Evolutionary conservation across 108 stramenopile genomes (phyloP), one percentile per base, ranked within the genome.

Genomic region (Licmophora abbreviata): DNA sequence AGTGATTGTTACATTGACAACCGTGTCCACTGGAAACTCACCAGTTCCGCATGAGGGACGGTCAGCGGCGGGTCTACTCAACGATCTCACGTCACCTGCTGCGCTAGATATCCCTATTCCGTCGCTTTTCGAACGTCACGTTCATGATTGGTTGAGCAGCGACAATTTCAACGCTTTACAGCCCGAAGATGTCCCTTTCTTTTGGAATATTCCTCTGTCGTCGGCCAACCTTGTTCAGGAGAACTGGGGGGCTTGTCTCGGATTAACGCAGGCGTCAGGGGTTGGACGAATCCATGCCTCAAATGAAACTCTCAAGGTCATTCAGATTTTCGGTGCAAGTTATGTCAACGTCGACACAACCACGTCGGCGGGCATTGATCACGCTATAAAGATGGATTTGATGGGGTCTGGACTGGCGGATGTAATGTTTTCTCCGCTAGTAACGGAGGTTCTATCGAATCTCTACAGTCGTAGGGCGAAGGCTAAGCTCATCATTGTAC

Each of bases 101-200:
- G 23, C 44, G 6, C 26, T 46, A 6, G 23, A 14, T 3, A 21
- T 14, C n/a, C 21, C 20, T 3, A 3, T 46, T 21, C 20, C 38
- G 20, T 20, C 20, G 1, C 18, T 18, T 5, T 1, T 40, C 5
- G 44, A 46, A 14, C 23, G 14, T 14, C n/a, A 46, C 25, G 23
- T 46, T 14, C 14, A 46, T n/a, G 9, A 46, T 21, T 46, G 44
- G 44, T 46, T 46, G 3, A n/a, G 24, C n/a, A 24, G 24, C 44
- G n/a, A 14, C n/a, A 24, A 24, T 25, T 25, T 14, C 14, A 21
- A 24, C 24, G 21, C 3, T 3, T 21, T 26, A 26, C 24, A 25
- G 21, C 23, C 23, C 4, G 44, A 46, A 14, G 67, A 68, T 44
- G 49, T 68, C n/a, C 67, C 67, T 0, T 50, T 58, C 1, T 63